Evolutionary conservation across 176 grass and related monocot species (phyloP), one percentile per base, ranked within the genome.

Genomic region (Triticum dicoccoides): DNA sequence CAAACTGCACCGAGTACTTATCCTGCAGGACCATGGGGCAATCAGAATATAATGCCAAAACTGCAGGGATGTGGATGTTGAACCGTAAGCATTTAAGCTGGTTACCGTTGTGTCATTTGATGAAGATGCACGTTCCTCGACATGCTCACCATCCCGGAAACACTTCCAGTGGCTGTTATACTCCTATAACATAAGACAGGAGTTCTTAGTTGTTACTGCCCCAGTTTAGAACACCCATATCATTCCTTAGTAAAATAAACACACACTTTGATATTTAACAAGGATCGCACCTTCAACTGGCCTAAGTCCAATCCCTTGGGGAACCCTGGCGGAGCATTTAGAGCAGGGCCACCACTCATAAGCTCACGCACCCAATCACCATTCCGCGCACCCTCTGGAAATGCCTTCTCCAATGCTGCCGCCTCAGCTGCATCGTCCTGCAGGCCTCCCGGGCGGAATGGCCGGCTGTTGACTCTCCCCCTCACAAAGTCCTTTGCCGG

Each of bases 401-500:
- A 78, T 5, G 58, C 56, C 80, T 82, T 85, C 62, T 90, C 82
- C 37, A 45, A 33, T 1, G 82, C 79, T 32, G 59, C 38, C 20
- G 76, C 33, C 63, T 44, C 62, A 20, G 89, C 81, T 1, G 38
- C 62, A 39, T 88, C 79, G 59, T 84, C 86, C 38, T 62, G 79
- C 61, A 94, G 66, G 78, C 96, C 96, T 2, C 96, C 96, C 0
- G 96, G 93, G 5, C 88, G 88, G 85, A 98, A 95, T 1, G 96
- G 96, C 5, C 93, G 92, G 59, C 81, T 95, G 49, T 98, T 98
- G 34, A 94, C 79, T 70, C 91, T 95, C 39, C 96, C 96, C 80
- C 96, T 90, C 33, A 98, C 93, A 69, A 94, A 95, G 33, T 98
- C 96, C 84, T 92, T 98, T 4, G 91, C 91, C 0, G 86, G 88